Percentiles rank a stretch among this genome's conserved stretches.
These are phyloP conservation scores for Crithidia acanthocephali DNA, from an alignment of 208 protist species.

Conservation along the genomic window DNA sequence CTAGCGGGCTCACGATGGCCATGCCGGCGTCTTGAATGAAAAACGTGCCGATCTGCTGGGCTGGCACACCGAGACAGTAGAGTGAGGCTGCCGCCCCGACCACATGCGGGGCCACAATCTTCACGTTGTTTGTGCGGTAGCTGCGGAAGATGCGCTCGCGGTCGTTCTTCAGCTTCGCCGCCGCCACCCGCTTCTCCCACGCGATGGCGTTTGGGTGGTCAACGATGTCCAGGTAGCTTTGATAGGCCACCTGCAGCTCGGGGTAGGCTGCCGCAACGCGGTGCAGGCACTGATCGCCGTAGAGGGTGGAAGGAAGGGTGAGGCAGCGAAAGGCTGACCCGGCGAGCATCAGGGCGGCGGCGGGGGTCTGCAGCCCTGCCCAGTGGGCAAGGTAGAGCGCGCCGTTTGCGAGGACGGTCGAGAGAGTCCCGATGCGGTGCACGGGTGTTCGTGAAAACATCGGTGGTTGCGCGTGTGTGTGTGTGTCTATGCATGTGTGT, in stretches of 20 bases:
- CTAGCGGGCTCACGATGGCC: constrained; percentile 39
- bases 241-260: constrained; percentile 72
- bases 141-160: constrained; percentile 78
- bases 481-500: not conserved
- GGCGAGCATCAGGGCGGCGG: constrained; percentile 50
- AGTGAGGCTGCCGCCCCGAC: constrained; percentile 31
- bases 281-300: constrained; percentile 82
- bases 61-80: constrained; percentile 66
- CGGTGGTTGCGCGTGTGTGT: not conserved
- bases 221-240: constrained; percentile 59
- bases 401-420: constrained; percentile 55
- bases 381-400: constrained; percentile 51
- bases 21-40: constrained; percentile 42
- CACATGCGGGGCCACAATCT: constrained; percentile 62
- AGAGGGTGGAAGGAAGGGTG: constrained; percentile 66
- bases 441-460: constrained; percentile 46
- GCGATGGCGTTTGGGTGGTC: constrained; percentile 78
- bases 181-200: constrained; percentile 85
- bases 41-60: constrained; percentile 58
- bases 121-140: constrained; percentile 78
- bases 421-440: constrained; percentile 58
- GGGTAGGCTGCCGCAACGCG: constrained; percentile 66
- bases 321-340: constrained; percentile 58
- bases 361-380: constrained; percentile 47
- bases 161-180: constrained; percentile 85